phyloP scores from a whole-genome alignment of 2,329 filamentous ascomycete species.

The Clarireedia paspali region DNA sequence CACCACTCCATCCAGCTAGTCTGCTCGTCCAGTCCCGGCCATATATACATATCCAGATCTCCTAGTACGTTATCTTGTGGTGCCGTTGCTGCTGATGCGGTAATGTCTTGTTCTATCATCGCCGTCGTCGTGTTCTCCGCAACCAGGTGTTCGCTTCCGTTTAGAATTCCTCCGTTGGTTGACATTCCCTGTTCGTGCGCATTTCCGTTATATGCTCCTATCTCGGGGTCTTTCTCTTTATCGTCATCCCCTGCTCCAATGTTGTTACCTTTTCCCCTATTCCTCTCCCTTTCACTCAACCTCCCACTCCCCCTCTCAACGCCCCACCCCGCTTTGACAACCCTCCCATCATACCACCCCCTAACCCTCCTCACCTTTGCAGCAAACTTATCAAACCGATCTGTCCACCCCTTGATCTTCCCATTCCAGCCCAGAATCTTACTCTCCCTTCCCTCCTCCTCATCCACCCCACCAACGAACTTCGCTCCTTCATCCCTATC shows the following conservation, averaged over 20 bases:
- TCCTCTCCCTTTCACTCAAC: no score
- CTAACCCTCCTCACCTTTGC: background rate
- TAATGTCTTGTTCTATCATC: no score
- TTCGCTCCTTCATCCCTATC: background rate
- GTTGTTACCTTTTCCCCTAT: no score
- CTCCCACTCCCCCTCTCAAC: no score
- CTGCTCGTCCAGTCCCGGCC: background rate
- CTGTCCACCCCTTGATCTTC: background rate
- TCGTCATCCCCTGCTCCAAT: no score
- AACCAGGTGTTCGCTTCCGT: background rate
- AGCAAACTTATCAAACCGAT: conserved; percentile 6
- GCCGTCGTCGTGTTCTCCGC: no score
- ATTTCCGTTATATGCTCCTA: no score
- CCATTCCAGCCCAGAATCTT: background rate
- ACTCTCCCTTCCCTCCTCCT: background rate
- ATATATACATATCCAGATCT: background rate
- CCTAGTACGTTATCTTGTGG: background rate
- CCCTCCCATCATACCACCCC: background rate
- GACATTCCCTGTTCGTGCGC: no score
- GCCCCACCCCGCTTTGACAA: background rate
- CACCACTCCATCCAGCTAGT: background rate
- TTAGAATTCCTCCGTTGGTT: no score
- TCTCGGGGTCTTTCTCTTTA: no score
- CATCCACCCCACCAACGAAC: background rate
- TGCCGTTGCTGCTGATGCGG: no score